Evolutionary conservation across 2,329 filamentous ascomycete species (phyloP).

Genomic region (Fusarium beomiforme): DNA sequence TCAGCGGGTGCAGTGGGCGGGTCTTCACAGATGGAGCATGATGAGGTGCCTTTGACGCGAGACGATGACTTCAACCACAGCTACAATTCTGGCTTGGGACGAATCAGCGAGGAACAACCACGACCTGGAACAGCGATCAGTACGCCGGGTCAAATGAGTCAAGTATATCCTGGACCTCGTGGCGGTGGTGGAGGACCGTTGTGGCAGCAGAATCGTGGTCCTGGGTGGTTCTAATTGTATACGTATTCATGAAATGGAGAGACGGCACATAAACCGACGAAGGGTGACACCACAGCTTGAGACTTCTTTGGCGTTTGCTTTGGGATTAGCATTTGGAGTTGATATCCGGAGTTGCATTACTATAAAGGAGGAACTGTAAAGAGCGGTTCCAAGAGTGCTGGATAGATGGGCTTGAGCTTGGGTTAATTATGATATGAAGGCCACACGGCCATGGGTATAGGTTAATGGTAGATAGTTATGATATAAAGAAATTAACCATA

Average conservation of each 20-base stretch:
- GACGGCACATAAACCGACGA: conserved; percentile 4
- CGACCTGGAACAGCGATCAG: conserved; percentile 36
- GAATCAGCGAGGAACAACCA: conserved; percentile 46
- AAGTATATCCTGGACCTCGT: conserved; percentile 37
- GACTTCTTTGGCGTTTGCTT: conserved; percentile 1
- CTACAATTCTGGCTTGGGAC: conserved; percentile 54
- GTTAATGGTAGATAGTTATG: conserved; percentile 29
- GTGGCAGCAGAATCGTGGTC: conserved; percentile 65
- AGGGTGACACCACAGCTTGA: neutral
- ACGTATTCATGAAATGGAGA: conserved; percentile 10
- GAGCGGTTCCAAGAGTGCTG: conserved; percentile 1
- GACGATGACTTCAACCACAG: conserved; percentile 57
- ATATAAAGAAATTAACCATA: conserved; percentile 9
- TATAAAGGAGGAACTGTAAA: conserved; percentile 18
- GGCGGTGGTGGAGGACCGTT: conserved; percentile 53
- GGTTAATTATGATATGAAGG: conserved; percentile 29
- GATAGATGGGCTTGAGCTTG: conserved; percentile 13
- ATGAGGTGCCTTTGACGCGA: conserved; percentile 54
- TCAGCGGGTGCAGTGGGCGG: conserved; percentile 35
- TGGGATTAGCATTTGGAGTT: conserved; percentile 25
- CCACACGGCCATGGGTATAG: conserved; percentile 25
- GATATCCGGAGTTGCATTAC: conserved; percentile 24
- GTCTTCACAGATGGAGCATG: conserved; percentile 43
- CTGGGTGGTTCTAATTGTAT: conserved; percentile 55
- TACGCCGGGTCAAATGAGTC: conserved; percentile 31